These are phyloP conservation scores for Moesziomyces antarcticus DNA, from an alignment of 1,284 basidiomycete genomes.

Conservation along the genomic window DNA sequence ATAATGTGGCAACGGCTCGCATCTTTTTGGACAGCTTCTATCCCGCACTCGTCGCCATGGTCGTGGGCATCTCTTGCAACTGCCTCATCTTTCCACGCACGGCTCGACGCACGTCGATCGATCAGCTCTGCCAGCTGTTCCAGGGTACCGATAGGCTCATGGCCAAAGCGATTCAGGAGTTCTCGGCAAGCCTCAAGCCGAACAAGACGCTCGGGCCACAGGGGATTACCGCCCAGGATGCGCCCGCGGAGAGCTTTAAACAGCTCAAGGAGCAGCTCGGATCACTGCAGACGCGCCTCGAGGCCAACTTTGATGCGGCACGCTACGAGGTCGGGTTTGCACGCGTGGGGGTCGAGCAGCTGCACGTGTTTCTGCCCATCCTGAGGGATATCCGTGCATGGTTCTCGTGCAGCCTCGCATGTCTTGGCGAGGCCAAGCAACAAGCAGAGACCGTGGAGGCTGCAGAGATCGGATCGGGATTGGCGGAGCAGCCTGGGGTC, in stretches of 20 bases:
- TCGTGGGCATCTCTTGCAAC: conserved; percentile 43
- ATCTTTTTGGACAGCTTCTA: conserved; percentile 57
- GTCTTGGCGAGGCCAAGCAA: conserved; percentile 4
- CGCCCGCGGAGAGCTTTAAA: conserved; percentile 1
- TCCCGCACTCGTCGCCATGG: conserved; percentile 49
- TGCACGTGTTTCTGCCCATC: conserved; percentile 23
- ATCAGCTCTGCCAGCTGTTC: conserved; percentile 21
- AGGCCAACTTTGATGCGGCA: conserved; percentile 40
- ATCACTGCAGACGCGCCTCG: conserved; percentile 14
- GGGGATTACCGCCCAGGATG: neutral
- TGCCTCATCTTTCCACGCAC: conserved; percentile 49
- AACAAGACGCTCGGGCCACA: neutral
- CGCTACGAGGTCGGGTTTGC: conserved; percentile 47
- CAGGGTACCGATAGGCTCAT: conserved; percentile 31
- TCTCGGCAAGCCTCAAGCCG: conserved; percentile 13
- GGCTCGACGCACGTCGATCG: conserved; percentile 32
- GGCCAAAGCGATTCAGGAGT: conserved; percentile 36
- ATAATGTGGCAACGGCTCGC: conserved; percentile 27
- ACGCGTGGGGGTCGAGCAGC: conserved; percentile 35
- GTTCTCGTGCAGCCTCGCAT: conserved; percentile 45
- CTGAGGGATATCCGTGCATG: conserved; percentile 45
- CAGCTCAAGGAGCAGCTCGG: conserved; percentile 25
- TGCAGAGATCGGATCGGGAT: neutral
- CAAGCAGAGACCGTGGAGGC: neutral
- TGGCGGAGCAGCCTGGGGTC: too few species aligned